Evolutionary conservation across 2,329 filamentous ascomycete genomes (phyloP), one percentile per base, ranked within the genome.

Genomic region (Colletotrichum sp.): DNA sequence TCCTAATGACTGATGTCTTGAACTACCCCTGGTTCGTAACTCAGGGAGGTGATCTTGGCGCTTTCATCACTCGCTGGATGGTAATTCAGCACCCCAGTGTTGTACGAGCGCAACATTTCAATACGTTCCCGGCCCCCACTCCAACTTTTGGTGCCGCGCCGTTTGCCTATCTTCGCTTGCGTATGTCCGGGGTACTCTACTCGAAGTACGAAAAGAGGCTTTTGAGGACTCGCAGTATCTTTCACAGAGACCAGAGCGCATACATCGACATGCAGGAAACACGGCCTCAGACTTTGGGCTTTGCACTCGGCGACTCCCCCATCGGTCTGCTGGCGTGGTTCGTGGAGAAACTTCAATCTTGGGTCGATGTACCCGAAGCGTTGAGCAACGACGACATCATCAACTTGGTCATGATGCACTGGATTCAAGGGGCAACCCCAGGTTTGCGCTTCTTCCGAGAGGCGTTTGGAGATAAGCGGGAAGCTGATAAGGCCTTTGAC

Each of bases 1-100:
- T 78, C 10, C 78, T 88, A 7, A 88, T 88, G 87, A 62, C 69
- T 8, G 69, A 81, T 1, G 77, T 82, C 26, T 85, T 88, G 8
- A 84, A 84, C 1, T 88, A 87, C 71, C 34, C 73, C 2, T 72
- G 75, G 36, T 87, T 85, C 67, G 79, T 83, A 6, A 77, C 77
- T 3, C 83, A 84, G 30, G 82, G 81, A 5, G 83, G 83, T 2
- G 83, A 85, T 28, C 79, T 80, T 68, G 83, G 82, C 8, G 74
- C 71, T 21, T 59, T 79, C 36, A 79, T 82, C 13, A 49, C 63
- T 5, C 77, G 78, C 10, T 74, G 71, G 26, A 66, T 79, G 4
- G 78, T 77, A 4, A 59, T 75, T 10, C 69, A 77, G 8, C 64
- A 71, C 26, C 76, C 77, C 15, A 24, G 32, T 9, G 66, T 32